Conservation (phyloP, 768 basidiomycete genomes). For the Lentinula lateritia region DNA sequence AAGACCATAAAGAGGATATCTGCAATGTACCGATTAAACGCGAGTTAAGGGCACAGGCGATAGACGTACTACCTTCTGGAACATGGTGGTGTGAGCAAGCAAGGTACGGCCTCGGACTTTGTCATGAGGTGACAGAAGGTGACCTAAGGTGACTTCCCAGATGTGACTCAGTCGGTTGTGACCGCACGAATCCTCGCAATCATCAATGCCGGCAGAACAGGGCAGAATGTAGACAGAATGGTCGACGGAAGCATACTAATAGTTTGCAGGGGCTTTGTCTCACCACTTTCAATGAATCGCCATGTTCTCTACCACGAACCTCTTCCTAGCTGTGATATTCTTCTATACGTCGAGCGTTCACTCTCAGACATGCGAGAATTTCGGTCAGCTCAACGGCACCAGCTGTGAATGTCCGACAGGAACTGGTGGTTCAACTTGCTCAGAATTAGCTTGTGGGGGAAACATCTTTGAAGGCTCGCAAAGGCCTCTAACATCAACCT, state of each 20-base stretch:
- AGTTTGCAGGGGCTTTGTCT: background rate
- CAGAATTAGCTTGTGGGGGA: conserved; percentile 71
- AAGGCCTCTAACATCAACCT: conserved; percentile 42
- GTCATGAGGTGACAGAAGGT: background rate
- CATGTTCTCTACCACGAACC: conserved; percentile 14
- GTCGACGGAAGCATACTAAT: background rate
- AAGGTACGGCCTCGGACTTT: background rate
- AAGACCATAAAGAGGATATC: conserved; percentile 57
- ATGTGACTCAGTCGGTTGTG: background rate
- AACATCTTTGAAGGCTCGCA: conserved; percentile 69
- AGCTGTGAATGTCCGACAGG: conserved; percentile 77
- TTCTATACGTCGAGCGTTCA: conserved; percentile 5
- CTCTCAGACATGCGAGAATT: conserved; percentile 63
- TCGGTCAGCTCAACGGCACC: conserved; percentile 51
- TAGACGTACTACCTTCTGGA: background rate
- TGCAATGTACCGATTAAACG: conserved; percentile 13
- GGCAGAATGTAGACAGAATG: background rate
- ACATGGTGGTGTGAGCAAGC: conserved; percentile 5
- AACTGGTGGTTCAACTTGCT: conserved; percentile 69
- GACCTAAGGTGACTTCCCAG: background rate
- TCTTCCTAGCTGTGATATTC: background rate
- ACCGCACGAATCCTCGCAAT: background rate
- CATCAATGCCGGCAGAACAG: too few species aligned
- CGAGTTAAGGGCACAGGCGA: background rate
- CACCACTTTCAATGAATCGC: background rate